phyloP scores from a whole-genome alignment of 495 filamentous ascomycete genomes.

The Staphylotrichum longicolle region DNA sequence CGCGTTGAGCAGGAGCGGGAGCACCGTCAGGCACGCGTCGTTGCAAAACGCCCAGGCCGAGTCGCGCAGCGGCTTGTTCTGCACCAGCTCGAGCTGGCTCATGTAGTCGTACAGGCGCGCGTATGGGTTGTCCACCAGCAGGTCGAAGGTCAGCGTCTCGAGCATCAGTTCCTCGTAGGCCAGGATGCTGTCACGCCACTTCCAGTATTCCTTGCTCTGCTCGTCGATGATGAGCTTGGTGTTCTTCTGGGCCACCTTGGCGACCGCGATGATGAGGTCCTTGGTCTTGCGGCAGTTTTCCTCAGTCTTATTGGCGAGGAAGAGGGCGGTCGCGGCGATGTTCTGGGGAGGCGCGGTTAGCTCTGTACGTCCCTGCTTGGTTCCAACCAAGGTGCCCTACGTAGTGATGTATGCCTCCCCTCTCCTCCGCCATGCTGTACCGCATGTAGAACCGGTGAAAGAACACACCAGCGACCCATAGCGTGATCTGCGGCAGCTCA shows the following conservation, averaged over 20 bases:
- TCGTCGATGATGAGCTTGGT: conserved; percentile 82
- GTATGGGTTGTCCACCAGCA: conserved; percentile 83
- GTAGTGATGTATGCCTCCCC: conserved; percentile 77
- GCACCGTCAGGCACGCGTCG: conserved; percentile 75
- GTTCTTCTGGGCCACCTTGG: conserved; percentile 92
- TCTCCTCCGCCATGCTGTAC: conserved; percentile 66
- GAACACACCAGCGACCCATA: conserved; percentile 88
- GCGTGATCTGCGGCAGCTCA: conserved; percentile 85
- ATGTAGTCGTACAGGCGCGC: conserved; percentile 75
- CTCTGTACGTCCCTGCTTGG: not conserved
- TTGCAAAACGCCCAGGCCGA: conserved; percentile 90
- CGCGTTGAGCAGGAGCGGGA: conserved; percentile 78
- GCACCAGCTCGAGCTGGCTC: conserved; percentile 61
- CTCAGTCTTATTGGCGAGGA: conserved; percentile 94
- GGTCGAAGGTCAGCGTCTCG: conserved; percentile 89
- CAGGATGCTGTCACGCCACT: conserved; percentile 90
- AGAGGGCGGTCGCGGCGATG: conserved; percentile 84
- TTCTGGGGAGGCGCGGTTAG: conserved; percentile 41
- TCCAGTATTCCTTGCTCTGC: conserved; percentile 95
- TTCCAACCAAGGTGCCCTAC: conserved; percentile 47
- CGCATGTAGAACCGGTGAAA: conserved; percentile 96
- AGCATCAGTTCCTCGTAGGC: conserved; percentile 87
- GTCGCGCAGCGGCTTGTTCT: conserved; percentile 74
- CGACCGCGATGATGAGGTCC: conserved; percentile 87
- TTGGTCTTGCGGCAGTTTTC: conserved; percentile 93